Conservation (phyloP, 345 rosid species). For the Salix koriyanagi region DNA sequence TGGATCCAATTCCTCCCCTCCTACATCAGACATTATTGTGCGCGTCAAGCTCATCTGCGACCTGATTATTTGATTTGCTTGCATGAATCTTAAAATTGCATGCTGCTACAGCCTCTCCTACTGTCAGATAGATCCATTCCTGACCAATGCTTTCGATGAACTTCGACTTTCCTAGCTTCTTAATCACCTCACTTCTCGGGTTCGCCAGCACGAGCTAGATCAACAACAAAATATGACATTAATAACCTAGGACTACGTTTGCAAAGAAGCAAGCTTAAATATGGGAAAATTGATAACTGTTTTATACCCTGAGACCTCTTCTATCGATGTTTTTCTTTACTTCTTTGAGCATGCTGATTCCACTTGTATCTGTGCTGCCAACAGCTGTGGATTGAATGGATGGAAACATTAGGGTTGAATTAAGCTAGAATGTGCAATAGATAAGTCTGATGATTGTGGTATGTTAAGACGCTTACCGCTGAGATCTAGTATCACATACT, state of each 20-base stretch:
- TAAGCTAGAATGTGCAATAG: not conserved
- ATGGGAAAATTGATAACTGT: not conserved
- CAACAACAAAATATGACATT: not conserved
- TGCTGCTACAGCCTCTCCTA: slow-evolving; percentile 28
- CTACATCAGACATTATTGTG: slow-evolving; percentile 8
- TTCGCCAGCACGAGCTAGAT: slow-evolving; percentile 25
- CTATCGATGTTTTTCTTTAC: slow-evolving; percentile 19
- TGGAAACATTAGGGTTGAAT: not conserved
- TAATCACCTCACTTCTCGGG: slow-evolving; percentile 31
- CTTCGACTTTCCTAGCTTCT: slow-evolving; percentile 25
- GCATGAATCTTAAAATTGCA: slow-evolving; percentile 21
- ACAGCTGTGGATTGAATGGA: slow-evolving; percentile 11
- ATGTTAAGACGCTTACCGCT: slow-evolving; percentile 8
- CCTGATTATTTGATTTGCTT: slow-evolving; percentile 9
- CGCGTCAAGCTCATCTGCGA: not conserved
- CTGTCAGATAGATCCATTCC: slow-evolving; percentile 28
- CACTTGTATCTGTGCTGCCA: slow-evolving; percentile 34
- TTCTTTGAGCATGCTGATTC: slow-evolving; percentile 23
- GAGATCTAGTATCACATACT: slow-evolving; percentile 25
- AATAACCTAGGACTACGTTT: not conserved
- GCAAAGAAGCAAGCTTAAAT: not conserved
- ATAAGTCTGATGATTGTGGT: not conserved
- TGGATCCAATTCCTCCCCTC: not conserved
- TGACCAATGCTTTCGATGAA: slow-evolving; percentile 20
- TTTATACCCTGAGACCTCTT: slow-evolving; percentile 18